A percentile compares a stretch with the other conserved stretches of the same genome.
phyloP scores from a whole-genome alignment of 306 rosid genomes.

The Amphicarpaea edgeworthii region DNA sequence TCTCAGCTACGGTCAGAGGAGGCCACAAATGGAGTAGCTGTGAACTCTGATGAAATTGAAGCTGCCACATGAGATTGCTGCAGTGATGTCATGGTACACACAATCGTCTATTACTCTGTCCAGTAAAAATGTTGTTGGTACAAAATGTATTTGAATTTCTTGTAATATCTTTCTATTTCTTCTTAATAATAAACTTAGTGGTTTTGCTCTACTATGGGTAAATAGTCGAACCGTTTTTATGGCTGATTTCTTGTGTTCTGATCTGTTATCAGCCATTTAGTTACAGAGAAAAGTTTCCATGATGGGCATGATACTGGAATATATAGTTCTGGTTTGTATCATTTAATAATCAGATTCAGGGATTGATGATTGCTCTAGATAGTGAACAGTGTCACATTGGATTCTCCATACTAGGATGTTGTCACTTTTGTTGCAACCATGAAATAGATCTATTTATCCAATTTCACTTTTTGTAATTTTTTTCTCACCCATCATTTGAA shows the following conservation, averaged over 20 bases:
- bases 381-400: constrained; percentile 41
- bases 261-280: constrained; percentile 21
- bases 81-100: constrained; percentile 24
- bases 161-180: constrained; percentile 48
- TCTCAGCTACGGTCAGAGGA: constrained; percentile 74
- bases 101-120: constrained; percentile 16
- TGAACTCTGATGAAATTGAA: constrained; percentile 77
- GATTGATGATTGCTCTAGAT: constrained; percentile 21
- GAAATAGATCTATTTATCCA: no score
- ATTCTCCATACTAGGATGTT: constrained; percentile 31
- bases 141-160: constrained; percentile 52
- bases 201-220: constrained; percentile 37
- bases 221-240: constrained; percentile 14
- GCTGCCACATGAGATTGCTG: constrained; percentile 65
- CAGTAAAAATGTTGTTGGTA: constrained; percentile 40
- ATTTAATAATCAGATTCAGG: constrained; percentile 29
- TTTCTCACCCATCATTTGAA: no score
- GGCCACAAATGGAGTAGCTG: constrained; percentile 70
- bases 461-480: no score
- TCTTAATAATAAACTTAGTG: constrained; percentile 46
- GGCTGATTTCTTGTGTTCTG: constrained; percentile 39
- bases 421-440: constrained; percentile 28
- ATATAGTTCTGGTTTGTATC: constrained; percentile 34
- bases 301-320: constrained; percentile 1
- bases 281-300: constrained; percentile 24